Base-by-base conservation (phyloP, 768 basidiomycete genomes). In the Baorangia bicolor region DNA sequence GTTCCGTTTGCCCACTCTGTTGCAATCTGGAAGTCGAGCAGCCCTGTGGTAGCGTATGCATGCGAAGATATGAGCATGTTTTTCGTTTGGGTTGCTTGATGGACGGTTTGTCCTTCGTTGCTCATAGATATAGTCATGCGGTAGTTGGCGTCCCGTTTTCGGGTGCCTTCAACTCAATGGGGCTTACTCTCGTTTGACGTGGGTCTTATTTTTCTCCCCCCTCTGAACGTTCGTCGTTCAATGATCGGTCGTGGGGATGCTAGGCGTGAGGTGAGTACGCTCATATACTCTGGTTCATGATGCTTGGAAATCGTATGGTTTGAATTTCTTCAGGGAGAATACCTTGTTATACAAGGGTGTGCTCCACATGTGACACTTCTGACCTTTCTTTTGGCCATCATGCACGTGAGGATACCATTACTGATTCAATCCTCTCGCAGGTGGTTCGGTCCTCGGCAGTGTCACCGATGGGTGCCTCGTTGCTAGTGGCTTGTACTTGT, bases 261-360 rank as follows among this genome's bases (percentile, higher is more conserved):
- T 51, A 16, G 39, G 10, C 53, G 23, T 14, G 18, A 52, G 57
- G 70, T 72, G 51, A 71, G 72, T 58, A 44, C n/a, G 6, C n/a
- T 35, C 25, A 16, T 55, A 62, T 56, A 38, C 53, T 62, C 63
- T 55, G 14, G 68, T 66, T 56, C 31, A 81, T 88, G 86, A 87
- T 87, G 84, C 65, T 74, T 71, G 56, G 68, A 68, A 72, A 70
- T 69, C 74, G 76, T 74, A 57, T 60, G 33, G 59, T 72, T 86
- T 87, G 90, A 90, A 91, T 92, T 92, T 92, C 90, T 92, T 92
- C 90, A 91, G 77, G 90, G 90, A 85, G 86, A 74, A 88, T 87
- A 86, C 85, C 83, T 76, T 53, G 66, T 62, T 60, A 50, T 57
- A 55, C 62, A 69, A 65, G 85, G 87, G 82, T 72, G 79, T 75